Percentiles rank a stretch among this genome's conserved stretches.
Conservation (phyloP, 139 green algal species). For the Coccomyxa sp. region DNA sequence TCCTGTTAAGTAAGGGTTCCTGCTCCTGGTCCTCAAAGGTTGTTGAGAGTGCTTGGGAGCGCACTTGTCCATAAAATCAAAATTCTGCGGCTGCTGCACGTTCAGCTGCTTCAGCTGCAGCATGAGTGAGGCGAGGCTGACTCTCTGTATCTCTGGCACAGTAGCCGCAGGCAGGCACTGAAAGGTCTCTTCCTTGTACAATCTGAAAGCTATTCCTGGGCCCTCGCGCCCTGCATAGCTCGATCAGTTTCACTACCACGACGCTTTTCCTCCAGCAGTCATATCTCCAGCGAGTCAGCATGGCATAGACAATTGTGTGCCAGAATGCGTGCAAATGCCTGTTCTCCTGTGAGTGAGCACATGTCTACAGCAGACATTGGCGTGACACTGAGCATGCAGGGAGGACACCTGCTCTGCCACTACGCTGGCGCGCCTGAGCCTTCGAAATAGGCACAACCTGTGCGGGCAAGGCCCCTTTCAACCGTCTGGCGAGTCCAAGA, state of each 20-base stretch:
- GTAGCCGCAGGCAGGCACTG: slow-evolving; percentile 49
- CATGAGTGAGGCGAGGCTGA: slow-evolving; percentile 58
- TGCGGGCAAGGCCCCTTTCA: too few relatives aligned
- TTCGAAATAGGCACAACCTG: slow-evolving; percentile 71
- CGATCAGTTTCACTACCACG: neutral
- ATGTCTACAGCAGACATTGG: too few relatives aligned
- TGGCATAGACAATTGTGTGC: too few relatives aligned
- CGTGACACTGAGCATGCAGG: neutral
- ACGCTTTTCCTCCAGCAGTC: neutral
- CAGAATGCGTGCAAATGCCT: too few relatives aligned
- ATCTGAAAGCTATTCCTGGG: slow-evolving; percentile 82
- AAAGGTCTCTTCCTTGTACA: slow-evolving; percentile 89
- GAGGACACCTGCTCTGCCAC: slow-evolving; percentile 64
- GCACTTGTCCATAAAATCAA: slow-evolving; percentile 89
- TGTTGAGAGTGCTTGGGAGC: too few relatives aligned
- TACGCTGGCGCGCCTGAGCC: slow-evolving; percentile 81
- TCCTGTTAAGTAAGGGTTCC: too few relatives aligned
- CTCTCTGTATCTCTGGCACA: slow-evolving; percentile 70
- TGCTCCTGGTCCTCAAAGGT: too few relatives aligned
- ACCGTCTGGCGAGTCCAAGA: slow-evolving; percentile 37
- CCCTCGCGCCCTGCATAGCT: slow-evolving; percentile 61
- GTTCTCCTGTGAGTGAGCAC: too few relatives aligned
- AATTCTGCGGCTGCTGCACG: slow-evolving; percentile 81
- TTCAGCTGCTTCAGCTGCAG: slow-evolving; percentile 85
- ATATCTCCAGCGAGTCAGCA: too few relatives aligned